A percentile compares a stretch with the other conserved stretches of the same genome.
Evolutionary conservation across 1,139 yeast genomes (phyloP).

Genomic region (Yamadazyma sp.): DNA sequence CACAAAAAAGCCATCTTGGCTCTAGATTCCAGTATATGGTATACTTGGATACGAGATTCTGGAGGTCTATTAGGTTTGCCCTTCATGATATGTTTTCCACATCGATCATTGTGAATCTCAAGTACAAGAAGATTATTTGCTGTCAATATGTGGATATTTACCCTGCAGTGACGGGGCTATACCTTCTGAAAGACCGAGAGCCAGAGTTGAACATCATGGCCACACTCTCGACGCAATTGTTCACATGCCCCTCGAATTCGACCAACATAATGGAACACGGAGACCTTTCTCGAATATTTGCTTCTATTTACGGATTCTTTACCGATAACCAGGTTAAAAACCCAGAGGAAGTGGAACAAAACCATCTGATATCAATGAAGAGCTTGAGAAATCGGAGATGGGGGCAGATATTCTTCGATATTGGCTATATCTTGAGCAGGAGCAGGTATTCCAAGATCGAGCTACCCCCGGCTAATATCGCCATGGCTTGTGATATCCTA

Average conservation of each 20-base stretch:
- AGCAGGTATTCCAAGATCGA: conserved; percentile 53
- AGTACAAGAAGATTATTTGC: conserved; percentile 60
- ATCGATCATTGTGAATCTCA: conserved; percentile 65
- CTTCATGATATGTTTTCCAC: conserved; percentile 72
- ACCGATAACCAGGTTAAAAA: conserved; percentile 55
- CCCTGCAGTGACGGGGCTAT: conserved; percentile 75
- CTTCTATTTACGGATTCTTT: conserved; percentile 65
- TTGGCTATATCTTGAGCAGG: conserved; percentile 74
- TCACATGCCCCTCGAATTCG: conserved; percentile 82
- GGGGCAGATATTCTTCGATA: conserved; percentile 83
- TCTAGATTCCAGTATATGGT: conserved; percentile 79
- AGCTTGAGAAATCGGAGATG: conserved; percentile 76
- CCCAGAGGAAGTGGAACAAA: conserved; percentile 44
- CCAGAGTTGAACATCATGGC: conserved; percentile 80
- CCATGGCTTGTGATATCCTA: conserved; percentile 62
- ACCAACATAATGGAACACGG: conserved; percentile 68
- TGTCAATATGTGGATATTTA: conserved; percentile 83
- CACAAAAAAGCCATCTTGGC: conserved; percentile 44
- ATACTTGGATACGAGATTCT: conserved; percentile 67
- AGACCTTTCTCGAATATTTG: conserved; percentile 64
- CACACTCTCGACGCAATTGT: conserved; percentile 78
- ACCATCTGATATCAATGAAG: conserved; percentile 42
- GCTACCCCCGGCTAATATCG: conserved; percentile 34
- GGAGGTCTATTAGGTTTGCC: conserved; percentile 62
- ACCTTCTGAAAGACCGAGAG: conserved; percentile 69